Evolutionary conservation across 2,329 filamentous ascomycete genomes (phyloP).

Genomic region (Dryadomyces quercus-mongolicae): DNA sequence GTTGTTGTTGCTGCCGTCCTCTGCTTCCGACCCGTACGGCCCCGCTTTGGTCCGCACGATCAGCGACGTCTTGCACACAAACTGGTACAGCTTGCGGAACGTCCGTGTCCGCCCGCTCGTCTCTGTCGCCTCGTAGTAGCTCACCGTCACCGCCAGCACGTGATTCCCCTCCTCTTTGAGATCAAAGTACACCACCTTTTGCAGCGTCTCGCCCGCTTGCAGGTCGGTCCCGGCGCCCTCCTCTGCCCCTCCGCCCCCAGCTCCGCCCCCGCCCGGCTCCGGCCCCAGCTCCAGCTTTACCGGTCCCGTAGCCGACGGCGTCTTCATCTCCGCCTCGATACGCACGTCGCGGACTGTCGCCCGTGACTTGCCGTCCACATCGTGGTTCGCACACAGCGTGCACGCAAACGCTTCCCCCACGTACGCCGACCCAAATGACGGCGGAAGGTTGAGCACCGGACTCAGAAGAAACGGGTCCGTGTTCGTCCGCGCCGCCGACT

Average conservation of each 20-base stretch:
- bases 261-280: conserved; percentile 11
- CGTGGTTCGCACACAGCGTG: conserved; percentile 92
- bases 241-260: conserved; percentile 3
- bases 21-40: conserved; percentile 19
- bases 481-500: conserved; percentile 23
- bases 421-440: conserved; percentile 87
- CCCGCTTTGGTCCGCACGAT: conserved; percentile 86
- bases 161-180: conserved; percentile 91
- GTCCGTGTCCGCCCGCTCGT: conserved; percentile 62
- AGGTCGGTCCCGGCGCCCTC: conserved; percentile 33
- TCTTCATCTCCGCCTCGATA: conserved; percentile 91
- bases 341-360: conserved; percentile 61
- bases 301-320: conserved; percentile 46
- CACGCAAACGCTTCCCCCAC: conserved; percentile 93
- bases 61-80: conserved; percentile 80
- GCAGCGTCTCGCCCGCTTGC: conserved; percentile 53
- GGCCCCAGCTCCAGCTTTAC: conserved; percentile 43
- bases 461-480: conserved; percentile 45
- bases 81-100: conserved; percentile 93
- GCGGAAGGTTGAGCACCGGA: conserved; percentile 68
- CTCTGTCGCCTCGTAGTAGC: conserved; percentile 78
- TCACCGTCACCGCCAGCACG: conserved; percentile 84
- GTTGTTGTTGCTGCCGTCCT: conserved; percentile 15
- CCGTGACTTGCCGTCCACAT: conserved; percentile 27
- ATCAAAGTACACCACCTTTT: conserved; percentile 74